Evolutionary conservation across 306 rosid genomes (phyloP).

Genomic region (Castanea mollissima): DNA sequence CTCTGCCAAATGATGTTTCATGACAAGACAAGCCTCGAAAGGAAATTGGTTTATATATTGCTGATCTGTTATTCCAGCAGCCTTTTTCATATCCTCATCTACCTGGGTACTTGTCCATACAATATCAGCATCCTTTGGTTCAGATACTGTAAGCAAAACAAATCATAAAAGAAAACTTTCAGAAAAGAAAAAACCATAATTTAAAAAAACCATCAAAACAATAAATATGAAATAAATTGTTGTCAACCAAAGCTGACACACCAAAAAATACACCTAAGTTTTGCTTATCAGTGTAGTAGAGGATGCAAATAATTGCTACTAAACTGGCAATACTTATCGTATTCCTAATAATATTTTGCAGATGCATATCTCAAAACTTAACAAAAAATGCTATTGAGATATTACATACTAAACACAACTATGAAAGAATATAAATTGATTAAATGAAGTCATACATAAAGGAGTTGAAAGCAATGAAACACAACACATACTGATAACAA

Average conservation of each 20-base stretch:
- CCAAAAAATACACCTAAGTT: background rate
- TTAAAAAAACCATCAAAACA: slow-evolving; percentile 5
- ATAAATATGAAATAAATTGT: background rate
- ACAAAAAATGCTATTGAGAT: background rate
- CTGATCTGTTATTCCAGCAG: slow-evolving; percentile 68
- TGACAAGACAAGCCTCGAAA: slow-evolving; percentile 91
- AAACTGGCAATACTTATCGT: background rate
- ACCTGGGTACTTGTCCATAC: slow-evolving; percentile 87
- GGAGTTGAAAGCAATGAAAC: slow-evolving; percentile 6
- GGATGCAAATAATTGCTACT: background rate
- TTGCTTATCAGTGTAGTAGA: background rate
- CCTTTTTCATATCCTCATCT: slow-evolving; percentile 82
- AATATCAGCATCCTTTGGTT: slow-evolving; percentile 84
- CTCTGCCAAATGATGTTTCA: slow-evolving; percentile 97
- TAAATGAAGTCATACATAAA: slow-evolving; percentile 5
- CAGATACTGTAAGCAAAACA: slow-evolving; percentile 53
- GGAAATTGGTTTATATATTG: slow-evolving; percentile 91
- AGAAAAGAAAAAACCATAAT: slow-evolving; percentile 16
- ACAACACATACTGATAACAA: slow-evolving; percentile 64
- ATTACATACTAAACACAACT: background rate
- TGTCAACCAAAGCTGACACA: background rate
- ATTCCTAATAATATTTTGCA: background rate
- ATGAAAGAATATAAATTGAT: background rate
- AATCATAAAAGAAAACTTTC: slow-evolving; percentile 13
- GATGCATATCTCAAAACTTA: background rate